These are phyloP conservation scores for Endotrypanum monterogeii DNA, from an alignment of 208 protist genomes.

Conservation along the genomic window DNA sequence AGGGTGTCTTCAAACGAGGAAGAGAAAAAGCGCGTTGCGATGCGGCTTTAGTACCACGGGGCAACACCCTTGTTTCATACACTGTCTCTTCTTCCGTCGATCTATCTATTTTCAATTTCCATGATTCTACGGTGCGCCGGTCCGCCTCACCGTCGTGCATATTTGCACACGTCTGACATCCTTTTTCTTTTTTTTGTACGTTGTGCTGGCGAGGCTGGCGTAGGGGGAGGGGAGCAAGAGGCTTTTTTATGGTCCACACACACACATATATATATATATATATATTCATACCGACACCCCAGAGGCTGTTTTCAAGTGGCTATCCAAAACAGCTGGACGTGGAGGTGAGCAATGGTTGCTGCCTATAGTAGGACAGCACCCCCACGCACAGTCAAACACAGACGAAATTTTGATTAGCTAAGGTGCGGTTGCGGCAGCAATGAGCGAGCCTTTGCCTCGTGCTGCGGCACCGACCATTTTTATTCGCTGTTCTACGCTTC, in stretches of 20 bases:
- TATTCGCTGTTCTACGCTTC: constrained; percentile 58
- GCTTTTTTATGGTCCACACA: not conserved
- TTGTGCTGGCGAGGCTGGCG: not conserved
- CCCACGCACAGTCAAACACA: not conserved
- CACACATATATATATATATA: not conserved
- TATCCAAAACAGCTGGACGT: not conserved
- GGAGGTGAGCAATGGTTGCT: not conserved
- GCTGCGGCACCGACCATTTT: constrained; percentile 47
- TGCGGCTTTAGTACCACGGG: not conserved
- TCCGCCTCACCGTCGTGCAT: not conserved
- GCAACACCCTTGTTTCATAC: not conserved
- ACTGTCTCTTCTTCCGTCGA: not conserved
- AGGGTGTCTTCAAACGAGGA: not conserved
- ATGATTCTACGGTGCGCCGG: not conserved
- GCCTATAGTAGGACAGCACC: not conserved
- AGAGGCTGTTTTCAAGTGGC: not conserved
- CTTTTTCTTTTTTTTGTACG: not conserved
- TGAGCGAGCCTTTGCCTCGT: not conserved
- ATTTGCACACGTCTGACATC: not conserved
- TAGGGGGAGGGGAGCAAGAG: not conserved
- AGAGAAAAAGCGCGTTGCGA: not conserved
- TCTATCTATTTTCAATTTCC: not conserved
- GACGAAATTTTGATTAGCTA: not conserved
- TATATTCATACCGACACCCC: not conserved
- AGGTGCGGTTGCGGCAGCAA: not conserved